phyloP scores from a whole-genome alignment of 176 grass and related monocot genomes.

The Juncus inflexus region DNA sequence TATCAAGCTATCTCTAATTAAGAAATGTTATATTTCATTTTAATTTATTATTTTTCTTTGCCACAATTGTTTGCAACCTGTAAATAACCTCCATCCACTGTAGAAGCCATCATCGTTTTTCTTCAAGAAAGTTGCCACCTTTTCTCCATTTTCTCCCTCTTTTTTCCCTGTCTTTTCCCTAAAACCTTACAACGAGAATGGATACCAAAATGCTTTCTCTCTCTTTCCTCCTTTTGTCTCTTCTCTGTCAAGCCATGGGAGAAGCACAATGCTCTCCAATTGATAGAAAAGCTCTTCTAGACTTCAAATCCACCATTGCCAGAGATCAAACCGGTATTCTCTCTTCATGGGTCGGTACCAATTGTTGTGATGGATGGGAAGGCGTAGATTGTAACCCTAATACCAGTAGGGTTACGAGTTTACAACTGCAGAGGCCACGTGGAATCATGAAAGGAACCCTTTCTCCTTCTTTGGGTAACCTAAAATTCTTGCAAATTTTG shows the following conservation, averaged over 20 bases:
- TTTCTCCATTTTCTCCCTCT: constrained; percentile 4
- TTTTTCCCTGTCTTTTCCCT: not conserved
- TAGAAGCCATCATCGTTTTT: constrained; percentile 17
- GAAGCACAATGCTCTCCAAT: constrained; percentile 30
- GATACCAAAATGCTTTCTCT: not conserved
- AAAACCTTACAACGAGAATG: not conserved
- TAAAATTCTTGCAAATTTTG: constrained; percentile 50
- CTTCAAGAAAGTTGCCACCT: not conserved
- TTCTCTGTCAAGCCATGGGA: constrained; percentile 5
- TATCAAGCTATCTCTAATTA: too few species aligned
- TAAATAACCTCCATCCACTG: constrained; percentile 24
- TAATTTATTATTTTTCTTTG: not conserved
- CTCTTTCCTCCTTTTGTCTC: constrained; percentile 16
- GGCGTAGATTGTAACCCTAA: constrained; percentile 54
- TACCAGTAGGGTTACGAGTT: constrained; percentile 46
- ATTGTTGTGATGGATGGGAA: constrained; percentile 77
- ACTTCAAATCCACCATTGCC: constrained; percentile 51
- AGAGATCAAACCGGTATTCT: constrained; percentile 64
- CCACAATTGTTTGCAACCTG: not conserved
- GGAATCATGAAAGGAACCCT: constrained; percentile 56
- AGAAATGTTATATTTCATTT: not conserved
- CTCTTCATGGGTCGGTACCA: constrained; percentile 45
- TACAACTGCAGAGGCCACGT: constrained; percentile 49
- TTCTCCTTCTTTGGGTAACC: constrained; percentile 47
- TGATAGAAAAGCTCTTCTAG: constrained; percentile 49